Percentiles rank a stretch among this genome's conserved stretches.
Conservation (phyloP, 805 yeast genomes). For the Jamesozyma lodderae region DNA sequence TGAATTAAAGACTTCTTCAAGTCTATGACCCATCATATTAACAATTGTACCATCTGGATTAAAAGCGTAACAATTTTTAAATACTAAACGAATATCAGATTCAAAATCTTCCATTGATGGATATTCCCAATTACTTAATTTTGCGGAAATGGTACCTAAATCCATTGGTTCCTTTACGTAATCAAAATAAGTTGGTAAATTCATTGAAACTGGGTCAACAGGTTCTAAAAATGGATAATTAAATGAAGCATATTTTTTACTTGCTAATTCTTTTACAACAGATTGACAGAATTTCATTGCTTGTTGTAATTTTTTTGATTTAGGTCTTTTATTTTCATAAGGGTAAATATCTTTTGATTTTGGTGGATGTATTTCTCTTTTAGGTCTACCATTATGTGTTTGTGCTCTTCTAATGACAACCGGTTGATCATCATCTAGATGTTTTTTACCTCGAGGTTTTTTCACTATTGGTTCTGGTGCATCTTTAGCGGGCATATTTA, state of each 20-base stretch:
- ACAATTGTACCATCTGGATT: slow-evolving; percentile 98
- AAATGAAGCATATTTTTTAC: slow-evolving; percentile 75
- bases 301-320: slow-evolving; percentile 83
- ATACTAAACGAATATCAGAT: slow-evolving; percentile 70
- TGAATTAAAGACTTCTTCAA: slow-evolving; percentile 78
- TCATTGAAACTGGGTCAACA: slow-evolving; percentile 90
- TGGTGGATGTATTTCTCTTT: slow-evolving; percentile 94
- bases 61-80: slow-evolving; percentile 81
- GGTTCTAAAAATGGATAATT: slow-evolving; percentile 89
- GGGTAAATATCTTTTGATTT: slow-evolving; percentile 82
- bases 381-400: slow-evolving; percentile 76
- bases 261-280: slow-evolving; percentile 68
- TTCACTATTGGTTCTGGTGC: slow-evolving; percentile 22
- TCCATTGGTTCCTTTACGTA: slow-evolving; percentile 93
- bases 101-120: slow-evolving; percentile 85
- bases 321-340: slow-evolving; percentile 65
- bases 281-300: slow-evolving; percentile 81
- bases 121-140: slow-evolving; percentile 77
- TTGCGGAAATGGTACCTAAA: slow-evolving; percentile 71
- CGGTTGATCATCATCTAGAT: slow-evolving; percentile 23
- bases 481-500: slow-evolving; percentile 74
- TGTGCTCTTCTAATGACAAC: slow-evolving; percentile 62
- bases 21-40: slow-evolving; percentile 85
- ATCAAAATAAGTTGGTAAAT: slow-evolving; percentile 83
- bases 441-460: slow-evolving; percentile 18